Evolutionary conservation across 805 yeast species (phyloP).

Genomic region (Kodamaea hsintzibuensis): DNA sequence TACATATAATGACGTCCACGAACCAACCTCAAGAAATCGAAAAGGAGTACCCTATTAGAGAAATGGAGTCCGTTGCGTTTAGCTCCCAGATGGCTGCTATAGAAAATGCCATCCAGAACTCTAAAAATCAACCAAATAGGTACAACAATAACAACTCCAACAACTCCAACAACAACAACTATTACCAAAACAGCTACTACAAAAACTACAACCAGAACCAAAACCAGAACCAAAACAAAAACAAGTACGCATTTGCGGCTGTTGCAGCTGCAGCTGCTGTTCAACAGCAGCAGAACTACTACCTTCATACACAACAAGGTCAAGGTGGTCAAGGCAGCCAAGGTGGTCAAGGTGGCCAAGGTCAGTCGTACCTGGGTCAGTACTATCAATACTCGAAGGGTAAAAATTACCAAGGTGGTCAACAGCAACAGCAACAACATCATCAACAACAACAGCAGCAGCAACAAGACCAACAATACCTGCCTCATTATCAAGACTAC

Average conservation of each 20-base stretch:
- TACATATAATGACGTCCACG: conserved; percentile 3
- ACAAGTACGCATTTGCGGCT: conserved; percentile 29
- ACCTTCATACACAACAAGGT: conserved; percentile 11
- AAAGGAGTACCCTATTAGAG: conserved; percentile 24
- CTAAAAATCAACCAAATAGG: conserved; percentile 10
- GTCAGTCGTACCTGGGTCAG: not conserved
- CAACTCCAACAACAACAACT: conserved; percentile 8
- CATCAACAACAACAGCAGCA: conserved; percentile 12
- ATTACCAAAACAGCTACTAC: conserved; percentile 8
- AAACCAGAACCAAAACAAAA: conserved; percentile 17
- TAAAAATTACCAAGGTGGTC: not conserved
- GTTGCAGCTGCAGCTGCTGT: conserved; percentile 36
- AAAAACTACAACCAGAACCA: conserved; percentile 9
- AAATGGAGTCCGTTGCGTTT: conserved; percentile 29
- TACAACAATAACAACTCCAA: conserved; percentile 11
- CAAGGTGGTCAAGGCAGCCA: not conserved
- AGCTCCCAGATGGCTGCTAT: conserved; percentile 29
- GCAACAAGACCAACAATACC: not conserved
- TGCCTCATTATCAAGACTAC: not conserved
- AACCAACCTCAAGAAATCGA: not conserved
- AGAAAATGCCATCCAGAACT: conserved; percentile 15
- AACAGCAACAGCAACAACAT: conserved; percentile 9
- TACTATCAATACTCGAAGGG: not conserved
- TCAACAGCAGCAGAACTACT: conserved; percentile 25
- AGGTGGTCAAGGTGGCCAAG: not conserved